Conservation (phyloP, 192 early-diverging fungal genomes). For the Umbelopsis vinacea region DNA sequence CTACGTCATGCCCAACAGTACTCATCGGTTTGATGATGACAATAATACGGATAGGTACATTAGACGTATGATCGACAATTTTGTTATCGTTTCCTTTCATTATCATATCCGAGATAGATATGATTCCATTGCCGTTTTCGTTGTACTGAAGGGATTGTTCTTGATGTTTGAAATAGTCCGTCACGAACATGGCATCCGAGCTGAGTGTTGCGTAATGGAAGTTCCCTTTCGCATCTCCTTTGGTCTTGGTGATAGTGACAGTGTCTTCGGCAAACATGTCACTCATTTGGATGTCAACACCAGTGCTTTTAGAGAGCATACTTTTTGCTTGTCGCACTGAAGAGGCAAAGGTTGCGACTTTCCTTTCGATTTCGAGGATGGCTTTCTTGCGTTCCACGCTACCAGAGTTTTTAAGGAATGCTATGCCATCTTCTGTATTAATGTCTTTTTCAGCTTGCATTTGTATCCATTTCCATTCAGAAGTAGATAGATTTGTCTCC, state of each 20-base stretch:
- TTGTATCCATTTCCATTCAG: constrained; percentile 51
- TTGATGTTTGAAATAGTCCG: constrained; percentile 8
- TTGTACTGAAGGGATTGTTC: not conserved
- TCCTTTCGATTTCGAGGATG: not conserved
- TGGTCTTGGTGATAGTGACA: constrained; percentile 18
- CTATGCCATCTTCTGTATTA: constrained; percentile 3
- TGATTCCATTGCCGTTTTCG: not conserved
- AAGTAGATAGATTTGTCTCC: constrained; percentile 30
- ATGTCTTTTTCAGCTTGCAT: constrained; percentile 17
- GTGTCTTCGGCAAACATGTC: constrained; percentile 24
- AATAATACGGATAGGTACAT: constrained; percentile 38
- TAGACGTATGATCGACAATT: not conserved
- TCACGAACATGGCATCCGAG: not conserved
- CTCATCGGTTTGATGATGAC: constrained; percentile 46
- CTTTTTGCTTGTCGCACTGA: constrained; percentile 9
- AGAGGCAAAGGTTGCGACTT: constrained; percentile 9
- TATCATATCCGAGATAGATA: not conserved
- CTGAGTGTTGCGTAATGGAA: constrained; percentile 2
- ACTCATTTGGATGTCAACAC: constrained; percentile 8
- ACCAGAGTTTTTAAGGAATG: not conserved
- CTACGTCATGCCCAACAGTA: constrained; percentile 33
- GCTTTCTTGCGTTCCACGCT: not conserved
- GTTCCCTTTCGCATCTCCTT: not conserved
- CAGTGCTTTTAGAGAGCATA: constrained; percentile 14
- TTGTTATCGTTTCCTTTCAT: not conserved